A percentile compares a stretch with the other conserved stretches of the same genome.
Evolutionary conservation across 176 grass and related monocot species (phyloP).

Genomic region (Carex cristatella): DNA sequence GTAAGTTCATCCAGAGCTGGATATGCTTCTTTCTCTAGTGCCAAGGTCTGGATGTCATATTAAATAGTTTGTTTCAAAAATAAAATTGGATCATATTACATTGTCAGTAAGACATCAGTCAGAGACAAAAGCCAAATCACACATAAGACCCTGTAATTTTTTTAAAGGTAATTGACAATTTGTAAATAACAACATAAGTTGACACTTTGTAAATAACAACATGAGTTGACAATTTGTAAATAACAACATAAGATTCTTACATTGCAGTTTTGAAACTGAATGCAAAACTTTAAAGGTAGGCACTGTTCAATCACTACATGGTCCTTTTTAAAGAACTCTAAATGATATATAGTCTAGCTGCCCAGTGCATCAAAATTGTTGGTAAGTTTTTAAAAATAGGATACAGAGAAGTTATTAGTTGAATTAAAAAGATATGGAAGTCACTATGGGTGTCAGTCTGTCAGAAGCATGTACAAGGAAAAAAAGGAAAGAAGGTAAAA

Average conservation of each 20-base stretch:
- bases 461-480: neutral
- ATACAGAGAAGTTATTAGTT: neutral
- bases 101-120: neutral
- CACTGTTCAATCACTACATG: neutral
- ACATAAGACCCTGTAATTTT: neutral
- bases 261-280: neutral
- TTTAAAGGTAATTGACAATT: neutral
- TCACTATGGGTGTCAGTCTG: neutral
- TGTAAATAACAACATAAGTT: neutral
- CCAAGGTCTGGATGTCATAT: constrained; percentile 26
- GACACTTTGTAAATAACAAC: neutral
- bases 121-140: neutral
- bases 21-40: constrained; percentile 70
- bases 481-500: neutral
- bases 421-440: neutral
- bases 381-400: neutral
- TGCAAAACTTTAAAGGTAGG: neutral
- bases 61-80: neutral
- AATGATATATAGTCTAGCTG: neutral
- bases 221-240: neutral
- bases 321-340: neutral
- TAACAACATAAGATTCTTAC: neutral
- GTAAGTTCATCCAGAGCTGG: constrained; percentile 72
- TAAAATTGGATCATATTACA: neutral
- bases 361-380: neutral